Evolutionary conservation across 345 rosid genomes (phyloP), one percentile per base, ranked within the genome.

Genomic region (Hypericum perforatum): DNA sequence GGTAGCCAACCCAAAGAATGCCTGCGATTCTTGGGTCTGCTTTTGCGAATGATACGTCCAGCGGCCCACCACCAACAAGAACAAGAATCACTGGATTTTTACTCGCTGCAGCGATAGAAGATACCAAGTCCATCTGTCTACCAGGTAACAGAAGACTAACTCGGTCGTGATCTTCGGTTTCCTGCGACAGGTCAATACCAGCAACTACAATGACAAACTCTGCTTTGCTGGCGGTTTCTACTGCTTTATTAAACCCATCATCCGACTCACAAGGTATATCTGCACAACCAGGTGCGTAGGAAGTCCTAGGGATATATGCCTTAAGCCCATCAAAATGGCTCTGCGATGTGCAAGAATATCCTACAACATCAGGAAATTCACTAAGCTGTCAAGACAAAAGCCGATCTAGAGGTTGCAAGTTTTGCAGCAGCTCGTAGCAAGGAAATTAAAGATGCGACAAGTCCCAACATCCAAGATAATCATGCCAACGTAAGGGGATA

Each of bases 31-130:
- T 61, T 5, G 81, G 80, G 62, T 82, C 69, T 37, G 43, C 57
- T 70, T 87, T 61, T 43, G 95, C 95, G 22, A 87, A 85, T 10
- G 88, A 67, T 13, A 91, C 82, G 66, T 91, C 98, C 52, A 91
- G 65, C 46, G 98, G 92, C 50, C 96, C 98, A 13, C 98, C 98
- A 41, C 98, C 95, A 7, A 92, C 85, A 42, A 91, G 87, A 65
- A 91, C 90, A 44, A 91, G 79, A 78, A 91, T 68, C 59, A 87
- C 62, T 0, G 92, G 96, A 47, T 74, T 76, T 67, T 76, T 74
- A 67, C 86, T 85, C 14, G 58, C 76, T 41, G 73, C 68, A 29
- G 89, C 83, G 65, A 91, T 45, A 41, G 83, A 76, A 58, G 82
- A 70, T 39, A 91, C 82, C 12, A 91, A 74, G 37, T 61, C 71